Percentiles rank a stretch among this genome's conserved stretches.
phyloP scores from a whole-genome alignment of 169 alveolate genomes.

The Babesia sp. region DNA sequence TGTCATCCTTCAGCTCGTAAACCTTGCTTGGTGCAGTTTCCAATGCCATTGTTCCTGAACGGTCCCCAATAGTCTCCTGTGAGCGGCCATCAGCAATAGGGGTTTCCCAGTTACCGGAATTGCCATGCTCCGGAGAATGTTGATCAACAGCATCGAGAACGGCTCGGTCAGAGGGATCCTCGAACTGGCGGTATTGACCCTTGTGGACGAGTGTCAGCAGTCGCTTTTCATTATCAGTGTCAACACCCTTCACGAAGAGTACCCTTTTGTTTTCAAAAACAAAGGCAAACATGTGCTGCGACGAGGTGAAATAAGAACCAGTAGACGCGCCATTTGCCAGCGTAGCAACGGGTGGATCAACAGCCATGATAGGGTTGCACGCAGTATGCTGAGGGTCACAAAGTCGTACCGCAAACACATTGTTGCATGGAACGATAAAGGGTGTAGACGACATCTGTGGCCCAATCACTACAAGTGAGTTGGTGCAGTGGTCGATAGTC shows the following conservation, averaged over 20 bases:
- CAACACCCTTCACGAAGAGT: constrained; percentile 31
- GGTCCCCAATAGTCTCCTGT: background rate
- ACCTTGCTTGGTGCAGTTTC: constrained; percentile 2
- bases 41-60: background rate
- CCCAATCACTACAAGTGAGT: constrained; percentile 36
- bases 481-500: constrained; percentile 13
- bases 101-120: background rate
- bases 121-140: background rate
- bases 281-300: constrained; percentile 25
- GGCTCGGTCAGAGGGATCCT: background rate
- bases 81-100: background rate
- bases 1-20: constrained; percentile 32
- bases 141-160: background rate
- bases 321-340: constrained; percentile 47
- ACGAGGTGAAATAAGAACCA: constrained; percentile 1
- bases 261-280: background rate
- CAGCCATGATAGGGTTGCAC: constrained; percentile 8
- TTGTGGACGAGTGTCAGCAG: constrained; percentile 10
- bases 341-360: constrained; percentile 48
- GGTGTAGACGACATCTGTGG: constrained; percentile 60
- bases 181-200: background rate
- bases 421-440: constrained; percentile 9
- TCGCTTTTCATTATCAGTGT: constrained; percentile 17
- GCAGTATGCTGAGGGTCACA: constrained; percentile 16
- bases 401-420: constrained; percentile 10